Evolutionary conservation across 2,329 filamentous ascomycete genomes (phyloP), one percentile per base, ranked within the genome.

Genomic region (Aspergillus sp.): DNA sequence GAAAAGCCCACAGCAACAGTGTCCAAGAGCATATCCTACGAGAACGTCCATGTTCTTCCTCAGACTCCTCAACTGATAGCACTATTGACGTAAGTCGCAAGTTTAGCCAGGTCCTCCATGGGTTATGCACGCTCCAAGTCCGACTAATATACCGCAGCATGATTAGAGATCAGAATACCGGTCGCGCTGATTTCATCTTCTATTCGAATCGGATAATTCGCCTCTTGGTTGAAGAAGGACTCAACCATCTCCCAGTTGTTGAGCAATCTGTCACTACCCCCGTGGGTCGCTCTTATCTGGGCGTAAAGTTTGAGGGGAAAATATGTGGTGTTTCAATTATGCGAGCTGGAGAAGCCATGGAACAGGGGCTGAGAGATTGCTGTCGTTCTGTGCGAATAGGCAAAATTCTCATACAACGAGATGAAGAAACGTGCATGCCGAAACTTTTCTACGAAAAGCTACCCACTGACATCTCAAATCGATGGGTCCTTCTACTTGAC

Each of bases 281-380:
- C 0, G 90, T 97, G 43, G 93, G 93, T 41, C 87, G 89, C 62
- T 85, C 86, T 52, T 99, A 99, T 76, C 85, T 89, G 34, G 95
- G 95, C 26, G 90, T 99, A 62, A 89, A 90, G 77, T 99, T 99
- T 70, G 89, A 98, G 74, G 95, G 95, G 64, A 97, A 98, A 79
- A 99, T 99, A 66, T 99, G 95, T 71, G 95, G 95, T 54, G 95
- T 99, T 15, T 96, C 91, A 6, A 99, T 99, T 68, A 98, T 99
- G 95, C 87, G 95, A 62, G 95, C 95, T 12, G 95, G 95, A 51
- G 95, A 99, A 78, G 91, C 93, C 58, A 99, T 99, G 95, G 95
- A 99, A 78, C 92, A 98, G 76, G 95, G 93, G 2, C 80, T 99
- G 60, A 85, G 95, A 59, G 93, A 99, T 76, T 99, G 95, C 78